A percentile compares a stretch with the other conserved stretches of the same genome.
These are phyloP conservation scores for Cytauxzoon felis DNA, from an alignment of 169 alveolate species.

Conservation along the genomic window DNA sequence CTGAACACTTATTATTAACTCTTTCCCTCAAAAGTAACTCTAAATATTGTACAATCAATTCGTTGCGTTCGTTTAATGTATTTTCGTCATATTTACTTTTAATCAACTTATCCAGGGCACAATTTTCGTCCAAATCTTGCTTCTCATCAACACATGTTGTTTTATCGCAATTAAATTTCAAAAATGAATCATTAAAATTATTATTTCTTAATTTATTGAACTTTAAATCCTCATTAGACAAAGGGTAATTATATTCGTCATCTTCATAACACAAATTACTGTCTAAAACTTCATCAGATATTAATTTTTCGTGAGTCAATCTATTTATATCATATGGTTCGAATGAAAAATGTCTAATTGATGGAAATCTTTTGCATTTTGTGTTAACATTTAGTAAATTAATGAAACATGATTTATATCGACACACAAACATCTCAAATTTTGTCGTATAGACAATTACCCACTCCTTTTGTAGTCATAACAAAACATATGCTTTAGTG, in stretches of 20 bases:
- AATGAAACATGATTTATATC: too few species aligned
- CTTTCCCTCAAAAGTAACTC: constrained; percentile 34
- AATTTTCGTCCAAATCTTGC: not conserved
- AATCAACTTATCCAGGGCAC: constrained; percentile 7
- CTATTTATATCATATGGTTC: too few species aligned
- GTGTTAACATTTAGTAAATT: too few species aligned
- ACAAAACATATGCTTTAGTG: too few species aligned
- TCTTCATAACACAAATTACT: too few species aligned
- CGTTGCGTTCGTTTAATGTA: constrained; percentile 7
- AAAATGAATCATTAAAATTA: not conserved
- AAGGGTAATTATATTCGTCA: not conserved
- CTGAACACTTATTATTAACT: constrained; percentile 49
- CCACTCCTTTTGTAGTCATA: too few species aligned
- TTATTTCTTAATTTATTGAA: not conserved
- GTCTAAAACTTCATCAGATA: too few species aligned
- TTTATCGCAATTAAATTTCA: not conserved
- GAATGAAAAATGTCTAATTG: too few species aligned
- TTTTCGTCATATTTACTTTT: not conserved
- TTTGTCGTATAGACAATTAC: too few species aligned
- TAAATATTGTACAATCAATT: not conserved
- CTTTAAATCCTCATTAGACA: not conserved
- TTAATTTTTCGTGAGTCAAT: too few species aligned
- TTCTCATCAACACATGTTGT: not conserved
- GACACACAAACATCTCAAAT: too few species aligned
- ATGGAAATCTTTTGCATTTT: too few species aligned